phyloP scores from a whole-genome alignment of 257 asterid species.

The Rauvolfia tetraphylla region DNA sequence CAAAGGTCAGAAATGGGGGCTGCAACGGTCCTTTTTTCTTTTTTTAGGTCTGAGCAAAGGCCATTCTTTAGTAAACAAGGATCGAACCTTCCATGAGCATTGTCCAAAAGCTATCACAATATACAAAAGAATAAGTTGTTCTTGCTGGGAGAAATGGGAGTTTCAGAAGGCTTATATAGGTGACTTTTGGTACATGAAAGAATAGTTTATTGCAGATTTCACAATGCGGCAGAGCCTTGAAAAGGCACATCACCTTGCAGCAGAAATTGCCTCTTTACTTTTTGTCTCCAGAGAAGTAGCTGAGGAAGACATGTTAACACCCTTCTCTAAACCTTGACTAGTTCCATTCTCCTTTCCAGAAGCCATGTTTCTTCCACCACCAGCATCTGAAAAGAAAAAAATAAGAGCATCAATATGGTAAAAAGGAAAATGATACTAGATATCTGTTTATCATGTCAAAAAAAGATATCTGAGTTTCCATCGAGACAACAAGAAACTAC shows the following conservation, averaged over 20 bases:
- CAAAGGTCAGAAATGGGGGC: background rate
- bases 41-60: too few species aligned
- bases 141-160: background rate
- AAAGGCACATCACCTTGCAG: constrained; percentile 44
- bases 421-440: constrained; percentile 13
- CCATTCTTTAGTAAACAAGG: background rate
- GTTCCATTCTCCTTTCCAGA: constrained; percentile 43
- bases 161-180: background rate
- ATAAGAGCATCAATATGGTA: background rate
- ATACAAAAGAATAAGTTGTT: background rate
- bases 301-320: constrained; percentile 32
- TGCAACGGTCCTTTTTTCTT: too few species aligned
- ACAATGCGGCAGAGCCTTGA: constrained; percentile 3
- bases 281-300: constrained; percentile 43
- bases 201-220: background rate
- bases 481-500: background rate
- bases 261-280: constrained; percentile 41
- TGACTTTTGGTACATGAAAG: background rate
- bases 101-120: background rate
- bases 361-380: constrained; percentile 57
- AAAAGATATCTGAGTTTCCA: background rate
- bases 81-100: background rate
- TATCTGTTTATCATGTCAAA: background rate
- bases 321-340: constrained; percentile 43
- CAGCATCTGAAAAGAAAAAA: constrained; percentile 46